Evolutionary conservation across 495 filamentous ascomycete genomes (phyloP), one percentile per base, ranked within the genome.

Genomic region (Aspergillus heteromorphus): DNA sequence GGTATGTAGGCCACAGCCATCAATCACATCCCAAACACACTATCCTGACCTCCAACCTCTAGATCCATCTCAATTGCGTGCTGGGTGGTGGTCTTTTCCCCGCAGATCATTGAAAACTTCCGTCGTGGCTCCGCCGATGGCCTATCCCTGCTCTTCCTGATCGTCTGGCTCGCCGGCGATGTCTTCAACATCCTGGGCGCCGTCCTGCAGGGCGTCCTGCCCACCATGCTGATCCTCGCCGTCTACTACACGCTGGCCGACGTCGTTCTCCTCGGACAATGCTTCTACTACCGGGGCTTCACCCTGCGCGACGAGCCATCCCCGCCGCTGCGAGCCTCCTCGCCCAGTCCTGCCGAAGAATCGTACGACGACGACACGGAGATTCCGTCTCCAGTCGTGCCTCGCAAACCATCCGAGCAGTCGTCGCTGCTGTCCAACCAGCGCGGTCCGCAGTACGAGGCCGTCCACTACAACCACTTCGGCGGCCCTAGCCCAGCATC

Each of bases 51-150:
- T 23, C 42, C n/a, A 42, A 30, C n/a, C 6, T 14, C n/a, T 20
- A 92, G 88, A 8, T 96, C 92, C 2, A 91, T 98, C 57, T 93
- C 89, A 20, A 96, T 98, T 62, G 91, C 92, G 41, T 96, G 91
- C 65, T 98, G 93, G 93, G 87, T 98, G 17, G 91, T 97, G 23
- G 93, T 98, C 34, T 98, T 95, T 75, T 91, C 92, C 0, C 93
- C 93, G 8, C 93, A 98, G 56, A 98, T 98, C 59, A 81, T 96
- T 60, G 91, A 95, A 65, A 97, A 97, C 63, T 96, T 97, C 71
- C 85, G 84, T 49, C 84, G 93, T 31, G 73, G 82, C 57, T 93
- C 88, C 29, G 90, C 92, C 41, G 88, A 97, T 65, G 93, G 90
- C 5, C 80, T 98, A 0, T 95, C 90, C 0, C 80, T 97, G 48